These are phyloP conservation scores for Penicillium sp. DNA, from an alignment of 2,329 filamentous ascomycete species.

Conservation along the genomic window DNA sequence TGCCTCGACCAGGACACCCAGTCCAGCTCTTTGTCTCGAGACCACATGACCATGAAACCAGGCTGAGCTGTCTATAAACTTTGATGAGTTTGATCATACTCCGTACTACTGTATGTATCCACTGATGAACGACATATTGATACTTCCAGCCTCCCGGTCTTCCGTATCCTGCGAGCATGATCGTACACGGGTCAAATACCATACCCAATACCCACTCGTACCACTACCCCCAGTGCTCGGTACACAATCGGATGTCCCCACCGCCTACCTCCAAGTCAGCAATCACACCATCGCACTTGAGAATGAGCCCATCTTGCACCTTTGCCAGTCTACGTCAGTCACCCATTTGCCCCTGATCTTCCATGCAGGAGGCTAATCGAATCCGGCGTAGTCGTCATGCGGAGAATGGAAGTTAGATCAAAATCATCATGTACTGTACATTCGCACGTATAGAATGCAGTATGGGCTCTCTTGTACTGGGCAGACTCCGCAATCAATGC, in stretches of 20 bases:
- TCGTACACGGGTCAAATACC: background rate
- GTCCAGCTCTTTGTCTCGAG: slow-evolving; percentile 3
- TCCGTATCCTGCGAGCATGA: background rate
- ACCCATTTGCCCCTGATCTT: slow-evolving; percentile 26
- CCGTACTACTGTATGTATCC: background rate
- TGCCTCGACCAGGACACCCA: slow-evolving; percentile 13
- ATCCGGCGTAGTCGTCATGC: slow-evolving; percentile 13
- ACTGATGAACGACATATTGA: background rate
- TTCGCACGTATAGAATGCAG: background rate
- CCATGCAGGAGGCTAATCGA: slow-evolving; percentile 21
- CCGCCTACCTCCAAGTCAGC: background rate
- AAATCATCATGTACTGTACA: too few species aligned
- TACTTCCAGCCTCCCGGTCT: background rate
- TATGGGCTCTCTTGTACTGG: background rate
- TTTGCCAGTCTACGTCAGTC: slow-evolving; percentile 24
- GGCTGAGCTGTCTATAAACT: background rate
- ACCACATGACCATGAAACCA: slow-evolving; percentile 5
- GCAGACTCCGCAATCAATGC: background rate
- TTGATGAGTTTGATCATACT: background rate
- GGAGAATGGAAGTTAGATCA: background rate
- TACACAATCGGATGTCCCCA: slow-evolving; percentile 1
- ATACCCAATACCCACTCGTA: background rate
- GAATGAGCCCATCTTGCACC: slow-evolving; percentile 23
- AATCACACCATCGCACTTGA: slow-evolving; percentile 30
- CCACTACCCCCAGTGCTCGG: background rate